Conservation (phyloP, 2,329 filamentous ascomycete genomes). For the Aspergillus sp. region DNA sequence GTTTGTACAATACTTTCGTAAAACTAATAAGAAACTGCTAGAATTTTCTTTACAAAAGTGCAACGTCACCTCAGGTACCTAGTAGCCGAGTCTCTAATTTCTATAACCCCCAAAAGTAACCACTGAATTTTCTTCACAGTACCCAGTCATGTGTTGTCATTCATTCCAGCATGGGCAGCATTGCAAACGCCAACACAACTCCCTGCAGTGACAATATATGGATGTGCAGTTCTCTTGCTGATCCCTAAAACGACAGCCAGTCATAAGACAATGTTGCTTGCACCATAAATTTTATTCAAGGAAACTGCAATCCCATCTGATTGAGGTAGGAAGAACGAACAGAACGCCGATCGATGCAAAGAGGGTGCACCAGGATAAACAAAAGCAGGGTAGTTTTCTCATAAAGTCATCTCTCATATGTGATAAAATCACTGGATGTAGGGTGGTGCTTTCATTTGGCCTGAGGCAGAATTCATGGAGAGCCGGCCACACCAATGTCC, state of each 20-base stretch:
- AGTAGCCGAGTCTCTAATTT: too few species aligned
- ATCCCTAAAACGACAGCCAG: neutral
- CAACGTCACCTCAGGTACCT: too few species aligned
- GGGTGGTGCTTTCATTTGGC: neutral
- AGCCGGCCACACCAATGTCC: slow-evolving; percentile 36
- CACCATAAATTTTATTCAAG: neutral
- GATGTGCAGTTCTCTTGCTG: too few species aligned
- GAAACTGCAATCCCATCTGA: slow-evolving; percentile 8
- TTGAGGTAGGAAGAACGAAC: slow-evolving; percentile 6
- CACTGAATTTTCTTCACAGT: too few species aligned
- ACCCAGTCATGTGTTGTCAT: neutral
- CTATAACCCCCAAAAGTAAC: too few species aligned
- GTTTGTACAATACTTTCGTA: too few species aligned
- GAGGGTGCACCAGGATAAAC: slow-evolving; percentile 9
- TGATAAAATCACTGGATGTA: slow-evolving; percentile 17
- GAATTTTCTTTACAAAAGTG: too few species aligned
- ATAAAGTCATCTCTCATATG: slow-evolving; percentile 27
- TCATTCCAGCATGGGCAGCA: neutral
- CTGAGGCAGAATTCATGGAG: slow-evolving; percentile 25
- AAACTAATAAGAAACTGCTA: too few species aligned
- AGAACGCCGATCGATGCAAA: slow-evolving; percentile 26
- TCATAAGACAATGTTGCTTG: neutral
- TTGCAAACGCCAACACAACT: too few species aligned
- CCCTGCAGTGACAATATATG: too few species aligned
- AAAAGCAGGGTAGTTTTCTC: slow-evolving; percentile 10